phyloP scores from a whole-genome alignment of 768 basidiomycete species.

The Collybia sp. region DNA sequence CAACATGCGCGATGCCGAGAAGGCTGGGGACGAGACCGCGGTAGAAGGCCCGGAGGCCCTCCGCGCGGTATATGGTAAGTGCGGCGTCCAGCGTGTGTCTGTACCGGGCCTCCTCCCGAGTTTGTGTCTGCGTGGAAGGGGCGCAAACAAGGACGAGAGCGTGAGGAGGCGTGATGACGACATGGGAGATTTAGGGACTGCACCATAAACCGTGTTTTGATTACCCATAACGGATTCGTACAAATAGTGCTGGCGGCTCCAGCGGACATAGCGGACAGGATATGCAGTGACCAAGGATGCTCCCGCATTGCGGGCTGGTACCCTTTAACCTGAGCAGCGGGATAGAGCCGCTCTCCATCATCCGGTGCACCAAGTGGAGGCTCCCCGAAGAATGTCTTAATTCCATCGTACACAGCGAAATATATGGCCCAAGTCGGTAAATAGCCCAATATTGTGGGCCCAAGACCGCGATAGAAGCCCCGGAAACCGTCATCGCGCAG shows the following conservation, averaged over 20 bases:
- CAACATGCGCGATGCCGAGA: conserved; percentile 91
- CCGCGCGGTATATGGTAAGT: conserved; percentile 81
- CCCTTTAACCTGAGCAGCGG: conserved; percentile 80
- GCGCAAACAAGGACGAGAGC: conserved; percentile 2
- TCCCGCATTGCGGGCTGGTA: conserved; percentile 79
- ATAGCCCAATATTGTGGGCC: conserved; percentile 94
- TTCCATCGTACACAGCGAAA: conserved; percentile 95
- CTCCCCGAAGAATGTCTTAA: conserved; percentile 81
- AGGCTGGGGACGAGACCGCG: conserved; percentile 91
- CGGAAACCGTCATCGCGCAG: conserved; percentile 69
- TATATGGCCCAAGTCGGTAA: conserved; percentile 99
- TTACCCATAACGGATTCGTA: conserved; percentile 97
- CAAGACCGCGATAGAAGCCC: conserved; percentile 94
- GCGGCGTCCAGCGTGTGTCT: conserved; percentile 90
- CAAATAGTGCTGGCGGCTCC: conserved; percentile 90
- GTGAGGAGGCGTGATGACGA: conserved; percentile 1
- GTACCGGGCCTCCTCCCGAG: conserved; percentile 72
- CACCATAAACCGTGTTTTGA: conserved; percentile 99
- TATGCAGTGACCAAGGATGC: conserved; percentile 84
- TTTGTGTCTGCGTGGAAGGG: conserved; percentile 62
- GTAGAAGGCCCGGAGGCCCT: conserved; percentile 89
- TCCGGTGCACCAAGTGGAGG: conserved; percentile 38
- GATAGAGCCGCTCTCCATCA: conserved; percentile 54
- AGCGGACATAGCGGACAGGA: conserved; percentile 93
- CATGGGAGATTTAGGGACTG: conserved; percentile 8